phyloP scores from a whole-genome alignment of 2,329 filamentous ascomycete genomes.

The Neonectria hederae region DNA sequence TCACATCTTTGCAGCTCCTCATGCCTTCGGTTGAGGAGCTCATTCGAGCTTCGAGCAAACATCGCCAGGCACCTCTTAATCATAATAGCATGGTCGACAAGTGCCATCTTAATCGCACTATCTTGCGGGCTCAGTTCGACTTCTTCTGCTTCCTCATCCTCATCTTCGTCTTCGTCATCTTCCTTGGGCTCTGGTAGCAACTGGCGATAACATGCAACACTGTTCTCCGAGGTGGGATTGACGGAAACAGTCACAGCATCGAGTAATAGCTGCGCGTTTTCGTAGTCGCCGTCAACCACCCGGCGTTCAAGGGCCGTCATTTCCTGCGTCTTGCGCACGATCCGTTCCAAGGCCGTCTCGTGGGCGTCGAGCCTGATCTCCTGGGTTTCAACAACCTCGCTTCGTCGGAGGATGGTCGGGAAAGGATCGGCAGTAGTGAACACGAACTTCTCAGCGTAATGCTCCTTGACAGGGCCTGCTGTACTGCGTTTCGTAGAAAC shows the following conservation, averaged over 20 bases:
- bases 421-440: constrained; percentile 88
- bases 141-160: constrained; percentile 53
- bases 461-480: constrained; percentile 73
- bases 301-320: constrained; percentile 80
- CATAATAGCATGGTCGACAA: constrained; percentile 89
- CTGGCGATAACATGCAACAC: constrained; percentile 79
- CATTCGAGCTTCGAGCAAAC: constrained; percentile 72
- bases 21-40: constrained; percentile 63
- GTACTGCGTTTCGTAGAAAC: constrained; percentile 78
- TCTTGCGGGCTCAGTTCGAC: constrained; percentile 70
- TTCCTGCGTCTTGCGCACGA: constrained; percentile 89
- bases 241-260: constrained; percentile 83
- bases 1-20: constrained; percentile 73
- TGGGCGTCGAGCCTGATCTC: constrained; percentile 76
- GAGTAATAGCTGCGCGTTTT: constrained; percentile 72
- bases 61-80: constrained; percentile 82
- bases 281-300: constrained; percentile 76
- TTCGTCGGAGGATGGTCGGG: constrained; percentile 88
- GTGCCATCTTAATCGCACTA: constrained; percentile 81
- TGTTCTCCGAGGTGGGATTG: constrained; percentile 77
- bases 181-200: constrained; percentile 68
- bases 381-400: constrained; percentile 78
- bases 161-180: constrained; percentile 52
- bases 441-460: constrained; percentile 83
- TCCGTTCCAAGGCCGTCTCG: constrained; percentile 90